Evolutionary conservation across 352 stramenopile genomes (phyloP), one percentile per base, ranked within the genome.

Genomic region (Pythium coloratum): DNA sequence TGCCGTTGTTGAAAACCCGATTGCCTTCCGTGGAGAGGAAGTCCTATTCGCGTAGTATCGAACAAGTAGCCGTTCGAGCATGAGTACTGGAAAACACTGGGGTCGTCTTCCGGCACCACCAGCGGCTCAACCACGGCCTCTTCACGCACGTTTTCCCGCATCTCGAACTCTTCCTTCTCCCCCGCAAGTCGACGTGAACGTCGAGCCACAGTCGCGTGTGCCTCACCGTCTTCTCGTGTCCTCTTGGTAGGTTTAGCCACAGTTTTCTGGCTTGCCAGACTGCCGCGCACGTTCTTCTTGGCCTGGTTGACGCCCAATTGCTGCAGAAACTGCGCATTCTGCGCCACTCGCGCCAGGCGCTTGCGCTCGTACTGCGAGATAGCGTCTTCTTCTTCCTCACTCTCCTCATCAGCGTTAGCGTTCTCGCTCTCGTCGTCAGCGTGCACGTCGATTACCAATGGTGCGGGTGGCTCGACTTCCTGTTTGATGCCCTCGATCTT

Each of bases 351-450:
- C 42, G 34, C 64, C 24, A 63, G 56, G 1, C 79, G 75, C 60
- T 84, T 84, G 49, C 57, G 60, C 54, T 86, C 80, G 49, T 88
- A 86, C 46, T 78, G 69, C n/a, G 77, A 88, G 0, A 86, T 36
- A 40, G 34, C 20, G 20, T 24, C 20, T 24, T 24, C 20, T 24
- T 24, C 20, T 24, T 24, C 20, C 20, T 24, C 20, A 24, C 20
- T 24, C 20, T 24, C 20, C 20, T 24, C 20, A 24, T 24, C 20
- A 24, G 20, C 20, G 20, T 24, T 24, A 24, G 20, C 20, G 20
- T 24, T 24, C 20, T 24, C 20, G 20, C 20, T 24, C 20, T 24
- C 20, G 20, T 24, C 20, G 20, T 24, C 20, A 24, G 20, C 20
- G 20, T 24, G 20, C 20, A 24, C 20, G 20, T 24, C 20, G 20